phyloP scores from a whole-genome alignment of 257 asterid genomes.

The Euphrasia confusa region DNA sequence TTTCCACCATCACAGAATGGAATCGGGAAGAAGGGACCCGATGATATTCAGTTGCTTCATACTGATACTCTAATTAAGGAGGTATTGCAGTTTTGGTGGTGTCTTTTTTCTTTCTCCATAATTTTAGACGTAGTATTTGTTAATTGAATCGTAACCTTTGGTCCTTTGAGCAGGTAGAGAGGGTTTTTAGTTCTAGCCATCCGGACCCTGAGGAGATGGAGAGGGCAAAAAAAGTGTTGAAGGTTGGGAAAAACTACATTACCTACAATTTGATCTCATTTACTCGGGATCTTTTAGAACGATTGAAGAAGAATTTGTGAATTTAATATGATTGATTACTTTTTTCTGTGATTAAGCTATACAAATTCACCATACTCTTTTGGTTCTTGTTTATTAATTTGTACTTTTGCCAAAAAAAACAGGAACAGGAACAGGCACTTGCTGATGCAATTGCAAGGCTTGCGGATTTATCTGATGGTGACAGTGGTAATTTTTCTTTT shows the following conservation, averaged over 20 bases:
- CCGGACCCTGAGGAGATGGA: constrained; percentile 58
- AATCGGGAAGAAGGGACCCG: constrained; percentile 45
- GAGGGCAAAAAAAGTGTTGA: constrained; percentile 57
- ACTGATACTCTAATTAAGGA: constrained; percentile 61
- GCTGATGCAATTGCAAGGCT: constrained; percentile 68
- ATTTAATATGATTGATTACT: neutral
- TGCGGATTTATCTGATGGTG: constrained; percentile 72
- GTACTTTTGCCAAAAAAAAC: constrained; percentile 18
- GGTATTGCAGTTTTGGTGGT: constrained; percentile 31
- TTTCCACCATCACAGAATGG: constrained; percentile 54
- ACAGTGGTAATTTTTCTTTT: constrained; percentile 54
- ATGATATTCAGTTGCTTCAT: constrained; percentile 54
- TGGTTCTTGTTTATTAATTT: constrained; percentile 2
- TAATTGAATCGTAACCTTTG: constrained; percentile 15
- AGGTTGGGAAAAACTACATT: constrained; percentile 30
- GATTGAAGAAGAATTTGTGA: neutral
- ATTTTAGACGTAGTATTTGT: neutral
- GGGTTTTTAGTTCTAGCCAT: constrained; percentile 44
- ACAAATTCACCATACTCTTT: neutral
- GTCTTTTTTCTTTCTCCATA: neutral
- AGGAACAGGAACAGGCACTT: constrained; percentile 89
- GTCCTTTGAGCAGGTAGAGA: constrained; percentile 51
- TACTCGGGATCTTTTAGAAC: neutral
- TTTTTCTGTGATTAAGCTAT: neutral
- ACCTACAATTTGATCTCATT: constrained; percentile 1